These are phyloP conservation scores for Taphrina deformans DNA, from an alignment of 1,139 yeast genomes.

Conservation along the genomic window DNA sequence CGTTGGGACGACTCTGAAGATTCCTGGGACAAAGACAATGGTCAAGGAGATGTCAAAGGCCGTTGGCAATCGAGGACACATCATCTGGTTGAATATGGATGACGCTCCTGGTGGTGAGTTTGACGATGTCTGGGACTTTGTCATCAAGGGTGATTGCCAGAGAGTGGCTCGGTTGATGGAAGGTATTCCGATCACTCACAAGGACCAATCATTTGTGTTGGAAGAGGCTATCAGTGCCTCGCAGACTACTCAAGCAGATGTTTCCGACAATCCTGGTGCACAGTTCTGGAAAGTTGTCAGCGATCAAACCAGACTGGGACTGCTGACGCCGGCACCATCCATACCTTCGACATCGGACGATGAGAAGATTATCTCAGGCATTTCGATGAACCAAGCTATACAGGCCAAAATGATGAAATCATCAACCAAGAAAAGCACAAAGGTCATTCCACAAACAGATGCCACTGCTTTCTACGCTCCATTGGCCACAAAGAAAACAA, in stretches of 20 bases:
- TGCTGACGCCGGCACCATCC: constrained; percentile 10
- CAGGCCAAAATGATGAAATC: background rate
- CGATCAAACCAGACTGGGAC: background rate
- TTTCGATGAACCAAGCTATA: background rate
- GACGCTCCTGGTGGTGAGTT: constrained; percentile 45
- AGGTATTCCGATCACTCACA: constrained; percentile 4
- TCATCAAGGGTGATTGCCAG: constrained; percentile 36
- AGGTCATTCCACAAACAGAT: background rate
- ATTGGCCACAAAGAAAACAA: background rate
- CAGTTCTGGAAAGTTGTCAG: constrained; percentile 12
- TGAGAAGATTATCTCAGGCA: background rate
- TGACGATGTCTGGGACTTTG: constrained; percentile 32
- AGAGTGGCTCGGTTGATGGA: constrained; percentile 22
- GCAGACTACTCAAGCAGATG: constrained; percentile 7
- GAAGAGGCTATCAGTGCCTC: background rate
- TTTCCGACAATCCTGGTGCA: background rate
- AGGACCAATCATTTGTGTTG: constrained; percentile 10
- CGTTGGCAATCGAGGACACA: constrained; percentile 60
- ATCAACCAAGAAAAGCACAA: background rate
- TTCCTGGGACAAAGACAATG: constrained; percentile 67
- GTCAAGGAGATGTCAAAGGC: constrained; percentile 59
- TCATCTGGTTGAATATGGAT: constrained; percentile 64
- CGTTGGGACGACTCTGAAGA: constrained; percentile 74
- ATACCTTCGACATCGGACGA: constrained; percentile 11
- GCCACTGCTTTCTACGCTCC: constrained; percentile 5